Conservation (phyloP, 345 rosid species). For the Populus pruinosa region DNA sequence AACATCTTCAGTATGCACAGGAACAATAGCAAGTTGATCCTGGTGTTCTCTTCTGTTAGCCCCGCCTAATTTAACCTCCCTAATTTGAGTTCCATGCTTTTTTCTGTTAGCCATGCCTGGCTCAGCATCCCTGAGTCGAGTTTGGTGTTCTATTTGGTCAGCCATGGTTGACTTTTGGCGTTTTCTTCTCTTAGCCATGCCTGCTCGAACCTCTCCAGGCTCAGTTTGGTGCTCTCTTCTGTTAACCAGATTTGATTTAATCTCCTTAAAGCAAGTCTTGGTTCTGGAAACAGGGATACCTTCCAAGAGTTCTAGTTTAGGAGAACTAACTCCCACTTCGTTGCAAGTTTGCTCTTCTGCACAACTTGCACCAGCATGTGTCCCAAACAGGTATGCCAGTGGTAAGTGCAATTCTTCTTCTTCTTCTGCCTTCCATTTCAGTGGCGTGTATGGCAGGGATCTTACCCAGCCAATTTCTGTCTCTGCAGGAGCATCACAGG, state of each 20-base stretch:
- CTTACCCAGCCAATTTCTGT: slow-evolving; percentile 44
- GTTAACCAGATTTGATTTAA: background rate
- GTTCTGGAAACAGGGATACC: slow-evolving; percentile 9
- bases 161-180: slow-evolving; percentile 2
- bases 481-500: slow-evolving; percentile 36
- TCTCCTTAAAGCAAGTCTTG: slow-evolving; percentile 19
- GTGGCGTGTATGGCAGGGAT: slow-evolving; percentile 38
- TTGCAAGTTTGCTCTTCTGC: slow-evolving; percentile 14
- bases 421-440: slow-evolving; percentile 37
- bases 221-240: background rate
- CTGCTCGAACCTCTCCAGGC: background rate
- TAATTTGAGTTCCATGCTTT: slow-evolving; percentile 11
- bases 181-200: slow-evolving; percentile 15
- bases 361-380: slow-evolving; percentile 7
- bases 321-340: slow-evolving; percentile 19
- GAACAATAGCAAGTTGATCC: slow-evolving; percentile 48
- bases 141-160: slow-evolving; percentile 13
- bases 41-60: slow-evolving; percentile 16
- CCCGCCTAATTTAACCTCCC: slow-evolving; percentile 16
- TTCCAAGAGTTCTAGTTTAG: slow-evolving; percentile 13
- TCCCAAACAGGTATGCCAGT: slow-evolving; percentile 37
- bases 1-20: slow-evolving; percentile 39
- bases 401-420: slow-evolving; percentile 64
- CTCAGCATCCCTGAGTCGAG: slow-evolving; percentile 30
- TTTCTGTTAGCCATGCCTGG: slow-evolving; percentile 11